Base-by-base conservation (phyloP, 352 stramenopile genomes). In the Peronospora farinosa region DNA sequence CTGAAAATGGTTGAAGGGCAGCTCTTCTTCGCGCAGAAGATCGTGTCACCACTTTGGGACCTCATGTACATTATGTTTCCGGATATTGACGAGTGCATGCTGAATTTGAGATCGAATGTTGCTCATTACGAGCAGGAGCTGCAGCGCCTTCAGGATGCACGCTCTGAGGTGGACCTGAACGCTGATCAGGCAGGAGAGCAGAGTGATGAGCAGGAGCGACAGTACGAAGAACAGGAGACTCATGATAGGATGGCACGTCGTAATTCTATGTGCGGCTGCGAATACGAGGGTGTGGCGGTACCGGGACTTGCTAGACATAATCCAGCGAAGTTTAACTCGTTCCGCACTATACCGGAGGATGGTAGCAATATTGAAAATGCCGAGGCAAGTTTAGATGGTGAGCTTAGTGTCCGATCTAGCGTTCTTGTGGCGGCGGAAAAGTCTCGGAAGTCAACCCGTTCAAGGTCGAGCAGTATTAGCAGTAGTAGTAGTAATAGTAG, bases 1-100 rank as follows among this genome's bases (percentile, higher is more conserved):
- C 38, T 90, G 23, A 74, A 88, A 50, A 93, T 93, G 82, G 82
- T 93, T 9, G 79, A 90, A 51, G 75, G 82, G 1, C 82, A 92
- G 49, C 78, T 88, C 39, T 92, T 92, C 44, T 92, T 92, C 30
- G 78, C 80, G 6, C 78, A 88, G 55, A 88, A 89, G 51, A 86
- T 92, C 37, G 82, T 92, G 13, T 66, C 67, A 8, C 82, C 82
- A 1, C 65, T 92, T 8, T 92, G 82, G 82, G 65, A 74, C 10
- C 51, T 86, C 37, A 85, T 92, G 67, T 65, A 78, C 32, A 57
- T 76, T 9, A 87, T 91, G 69, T 86, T 93, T 40, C 82, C 82
- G 0, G 66, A 87, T 36, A 60, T 89, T 12, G 65, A 82, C 9
- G 53, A 73, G 19, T 89, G 79, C 43, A 62, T 88, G 40, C 54